Evolutionary conservation across 2,329 filamentous ascomycete genomes (phyloP), one percentile per base, ranked within the genome.

Genomic region (Nemania sp.): DNA sequence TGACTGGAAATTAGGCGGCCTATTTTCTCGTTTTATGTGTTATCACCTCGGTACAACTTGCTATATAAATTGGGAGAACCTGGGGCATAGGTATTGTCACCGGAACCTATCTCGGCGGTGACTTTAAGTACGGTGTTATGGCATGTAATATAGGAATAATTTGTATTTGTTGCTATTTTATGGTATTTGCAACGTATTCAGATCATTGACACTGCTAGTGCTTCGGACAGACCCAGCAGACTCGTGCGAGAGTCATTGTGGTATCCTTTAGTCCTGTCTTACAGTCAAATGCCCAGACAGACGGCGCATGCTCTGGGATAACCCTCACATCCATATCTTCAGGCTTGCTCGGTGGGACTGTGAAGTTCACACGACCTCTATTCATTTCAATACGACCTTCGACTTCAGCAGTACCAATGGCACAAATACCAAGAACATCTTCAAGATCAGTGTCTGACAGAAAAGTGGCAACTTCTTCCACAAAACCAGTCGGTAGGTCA

Each of bases 331-430:
- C 60, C 65, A 64, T 67, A 49, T 67, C 60, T 11, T 67, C 60
- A 18, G 65, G 65, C 56, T 53, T 64, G 54, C 65, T 67, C 5
- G 65, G 65, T 11, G 65, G 60, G 22, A 67, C n/a, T 20, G 65
- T 64, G 54, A 64, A 67, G 24, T 59, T 64, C 5, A 64, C 65
- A 22, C 65, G 60, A 43, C 65, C 65, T 53, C 65, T 55, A 10
- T 67, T 67, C 65, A 67, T 49, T 49, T 67, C 65, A 45, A 67
- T 64, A 38, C 65, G 60, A 7, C 65, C 65, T 26, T 64, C 60
- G 7, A 67, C 5, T 18, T 67, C 65, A 5, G 65, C 65, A 35
- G n/a, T 54, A 11, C 60, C 60, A 22, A 67, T 67, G 1, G 60
- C 54, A n/a, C 65, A 67, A 24, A 67, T 63, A 11, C 60, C 65